These are phyloP conservation scores for Paramecium bursaria DNA, from an alignment of 73 alveolate genomes.

Conservation along the genomic window DNA sequence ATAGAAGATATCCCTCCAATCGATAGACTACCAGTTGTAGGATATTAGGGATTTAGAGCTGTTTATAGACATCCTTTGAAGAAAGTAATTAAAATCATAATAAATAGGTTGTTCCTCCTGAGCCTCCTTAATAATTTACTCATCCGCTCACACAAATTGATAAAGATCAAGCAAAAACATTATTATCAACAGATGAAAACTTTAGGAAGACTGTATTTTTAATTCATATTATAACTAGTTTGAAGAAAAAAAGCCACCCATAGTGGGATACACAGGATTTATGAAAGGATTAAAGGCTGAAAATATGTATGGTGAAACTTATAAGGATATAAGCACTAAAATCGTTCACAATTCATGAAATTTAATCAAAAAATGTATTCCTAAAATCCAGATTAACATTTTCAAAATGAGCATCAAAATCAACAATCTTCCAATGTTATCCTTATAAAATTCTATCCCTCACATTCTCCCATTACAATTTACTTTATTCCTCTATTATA, in stretches of 20 bases:
- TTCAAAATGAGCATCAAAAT: slow-evolving; percentile 61
- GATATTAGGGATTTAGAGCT: slow-evolving; percentile 69
- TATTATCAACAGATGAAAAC: slow-evolving; percentile 41
- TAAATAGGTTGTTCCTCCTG: slow-evolving; percentile 60
- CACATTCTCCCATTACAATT: neutral
- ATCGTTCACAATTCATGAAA: neutral
- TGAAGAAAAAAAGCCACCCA: slow-evolving; percentile 59
- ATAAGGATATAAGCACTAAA: slow-evolving; percentile 59
- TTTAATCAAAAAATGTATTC: slow-evolving; percentile 47
- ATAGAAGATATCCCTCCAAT: slow-evolving; percentile 70
- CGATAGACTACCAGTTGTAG: slow-evolving; percentile 70
- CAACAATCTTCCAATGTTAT: slow-evolving; percentile 44
- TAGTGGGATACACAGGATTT: slow-evolving; percentile 73
- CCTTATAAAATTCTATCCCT: neutral
- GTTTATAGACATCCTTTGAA: slow-evolving; percentile 71
- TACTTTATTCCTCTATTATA: slow-evolving; percentile 27
- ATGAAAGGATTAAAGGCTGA: slow-evolving; percentile 66
- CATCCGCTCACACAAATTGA: slow-evolving; percentile 52
- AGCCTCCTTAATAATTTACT: slow-evolving; percentile 9
- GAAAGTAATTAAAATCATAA: slow-evolving; percentile 8
- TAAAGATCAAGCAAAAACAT: slow-evolving; percentile 26
- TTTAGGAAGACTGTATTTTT: slow-evolving; percentile 20
- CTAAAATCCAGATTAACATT: slow-evolving; percentile 36
- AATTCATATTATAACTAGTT: neutral
- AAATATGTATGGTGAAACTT: slow-evolving; percentile 70